Percentiles rank a stretch among this genome's conserved stretches.
These are phyloP conservation scores for Diaporthe citriasiana DNA, from an alignment of 2,329 filamentous ascomycete genomes.

Conservation along the genomic window DNA sequence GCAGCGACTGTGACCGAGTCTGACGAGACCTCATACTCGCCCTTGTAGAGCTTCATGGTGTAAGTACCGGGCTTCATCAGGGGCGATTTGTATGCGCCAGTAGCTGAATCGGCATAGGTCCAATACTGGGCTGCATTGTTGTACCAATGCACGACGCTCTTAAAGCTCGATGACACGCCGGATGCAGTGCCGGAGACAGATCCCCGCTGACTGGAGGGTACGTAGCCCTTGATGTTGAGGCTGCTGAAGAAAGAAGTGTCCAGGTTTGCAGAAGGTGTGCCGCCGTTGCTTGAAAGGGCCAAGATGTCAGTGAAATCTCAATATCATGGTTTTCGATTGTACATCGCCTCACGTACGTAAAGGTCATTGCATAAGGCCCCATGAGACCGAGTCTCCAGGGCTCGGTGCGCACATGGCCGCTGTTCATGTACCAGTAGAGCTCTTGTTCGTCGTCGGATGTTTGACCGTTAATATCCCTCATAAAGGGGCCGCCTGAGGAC, in stretches of 20 bases:
- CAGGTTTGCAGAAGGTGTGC: conserved; percentile 16
- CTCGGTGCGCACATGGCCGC: conserved; percentile 74
- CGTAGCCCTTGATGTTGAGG: conserved; percentile 70
- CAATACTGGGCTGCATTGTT: conserved; percentile 76
- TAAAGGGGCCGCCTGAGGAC: conserved; percentile 76
- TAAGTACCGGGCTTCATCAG: conserved; percentile 78
- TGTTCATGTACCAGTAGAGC: conserved; percentile 80
- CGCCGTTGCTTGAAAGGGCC: background rate
- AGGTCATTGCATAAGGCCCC: conserved; percentile 68
- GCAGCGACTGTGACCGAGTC: conserved; percentile 64
- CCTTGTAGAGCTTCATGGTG: conserved; percentile 76
- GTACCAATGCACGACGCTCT: conserved; percentile 76
- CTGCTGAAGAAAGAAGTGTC: conserved; percentile 16
- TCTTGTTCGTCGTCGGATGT: conserved; percentile 70
- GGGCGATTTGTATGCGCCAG: conserved; percentile 73
- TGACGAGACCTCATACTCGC: conserved; percentile 68
- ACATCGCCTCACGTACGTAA: background rate
- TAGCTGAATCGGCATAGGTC: conserved; percentile 65
- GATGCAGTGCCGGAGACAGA: conserved; percentile 72
- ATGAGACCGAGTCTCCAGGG: conserved; percentile 73
- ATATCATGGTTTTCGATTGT: too few species aligned
- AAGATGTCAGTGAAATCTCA: background rate
- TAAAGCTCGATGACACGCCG: conserved; percentile 66
- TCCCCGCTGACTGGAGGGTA: conserved; percentile 68
- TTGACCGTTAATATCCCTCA: conserved; percentile 76